A percentile compares a stretch with the other conserved stretches of the same genome.
These are phyloP conservation scores for Lasiodiplodia hormozganensis DNA, from an alignment of 2,329 filamentous ascomycete genomes.

Conservation along the genomic window DNA sequence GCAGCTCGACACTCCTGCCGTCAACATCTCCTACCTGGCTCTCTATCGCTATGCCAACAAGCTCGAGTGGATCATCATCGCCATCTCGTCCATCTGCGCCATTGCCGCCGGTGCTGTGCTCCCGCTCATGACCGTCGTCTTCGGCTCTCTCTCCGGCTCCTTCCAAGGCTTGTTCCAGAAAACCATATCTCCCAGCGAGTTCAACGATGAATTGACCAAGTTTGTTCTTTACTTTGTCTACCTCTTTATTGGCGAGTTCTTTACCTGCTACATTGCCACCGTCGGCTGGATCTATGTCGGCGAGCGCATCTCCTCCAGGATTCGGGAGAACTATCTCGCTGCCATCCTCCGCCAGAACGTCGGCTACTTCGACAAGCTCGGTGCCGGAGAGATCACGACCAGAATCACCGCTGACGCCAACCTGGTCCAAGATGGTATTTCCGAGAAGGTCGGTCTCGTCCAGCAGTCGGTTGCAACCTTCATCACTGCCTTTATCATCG, in stretches of 20 bases:
- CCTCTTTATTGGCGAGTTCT: constrained; percentile 34
- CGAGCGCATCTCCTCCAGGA: constrained; percentile 49
- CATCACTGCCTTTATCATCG: constrained; percentile 87
- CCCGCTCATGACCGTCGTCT: constrained; percentile 72
- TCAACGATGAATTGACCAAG: constrained; percentile 29
- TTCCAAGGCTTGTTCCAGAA: constrained; percentile 33
- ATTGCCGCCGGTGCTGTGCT: constrained; percentile 77
- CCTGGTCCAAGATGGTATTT: constrained; percentile 87
- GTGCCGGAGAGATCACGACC: constrained; percentile 91
- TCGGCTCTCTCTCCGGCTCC: constrained; percentile 32
- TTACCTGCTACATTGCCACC: constrained; percentile 65
- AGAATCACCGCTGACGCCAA: constrained; percentile 95
- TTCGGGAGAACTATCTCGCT: constrained; percentile 68
- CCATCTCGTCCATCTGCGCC: constrained; percentile 66
- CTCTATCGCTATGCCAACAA: constrained; percentile 75
- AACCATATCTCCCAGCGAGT: constrained; percentile 33
- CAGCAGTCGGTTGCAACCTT: constrained; percentile 59
- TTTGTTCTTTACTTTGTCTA: constrained; percentile 38
- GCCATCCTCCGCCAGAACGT: constrained; percentile 51
- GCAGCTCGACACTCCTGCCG: constrained; percentile 70
- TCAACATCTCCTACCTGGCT: constrained; percentile 68
- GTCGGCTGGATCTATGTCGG: constrained; percentile 81
- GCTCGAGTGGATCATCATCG: constrained; percentile 69
- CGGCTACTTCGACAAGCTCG: constrained; percentile 74
- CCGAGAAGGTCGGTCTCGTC: constrained; percentile 46